Base-by-base conservation (phyloP, 345 rosid genomes). In the Melaleuca quinquenervia region DNA sequence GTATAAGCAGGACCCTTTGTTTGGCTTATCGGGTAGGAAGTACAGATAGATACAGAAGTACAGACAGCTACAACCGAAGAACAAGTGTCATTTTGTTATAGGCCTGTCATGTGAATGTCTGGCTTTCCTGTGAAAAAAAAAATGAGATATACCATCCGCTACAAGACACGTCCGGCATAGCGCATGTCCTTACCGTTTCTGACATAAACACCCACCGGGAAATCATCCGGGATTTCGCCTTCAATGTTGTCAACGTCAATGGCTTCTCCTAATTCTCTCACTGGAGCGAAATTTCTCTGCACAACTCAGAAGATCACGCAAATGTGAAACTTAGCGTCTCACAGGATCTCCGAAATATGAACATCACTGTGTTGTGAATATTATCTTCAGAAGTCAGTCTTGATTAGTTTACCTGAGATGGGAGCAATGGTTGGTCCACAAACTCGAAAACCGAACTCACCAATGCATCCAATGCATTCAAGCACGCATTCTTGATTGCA, bases 211-310 rank as follows among this genome's bases (percentile, higher is more conserved):
- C 93, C 92, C 82, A 83, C 86, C 0, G 89, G 88, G 51, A 93
- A 90, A 82, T 86, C 91, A 56, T 54, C 82, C 0, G 92, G 93
- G 82, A 91, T 86, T 52, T 80, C 32, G 16, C 92, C 92, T 74
- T 90, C 83, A 21, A 88, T 86, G 82, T 15, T 16, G 44, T 53
- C 55, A 62, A 90, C 60, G 9, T 53, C 45, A 74, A 88, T 84
- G 22, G 89, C 64, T 85, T 88, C 89, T 76, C 85, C 84, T 60
- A 89, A 52, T 85, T 90, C 93, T 27, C 86, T 89, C 5, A 89
- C 88, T 0, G 93, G 91, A 29, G 88, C 88, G 83, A 90, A 90
- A 82, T 90, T 91, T 75, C 89, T 88, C 93, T 91, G 87, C 70
- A 26, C 32, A 56, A 26, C 41, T 41, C 41, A 41, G 41, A 41